A percentile compares a stretch with the other conserved stretches of the same genome.
Conservation (phyloP, 176 grass and related monocot species). For the Neostapfia colusana region DNA sequence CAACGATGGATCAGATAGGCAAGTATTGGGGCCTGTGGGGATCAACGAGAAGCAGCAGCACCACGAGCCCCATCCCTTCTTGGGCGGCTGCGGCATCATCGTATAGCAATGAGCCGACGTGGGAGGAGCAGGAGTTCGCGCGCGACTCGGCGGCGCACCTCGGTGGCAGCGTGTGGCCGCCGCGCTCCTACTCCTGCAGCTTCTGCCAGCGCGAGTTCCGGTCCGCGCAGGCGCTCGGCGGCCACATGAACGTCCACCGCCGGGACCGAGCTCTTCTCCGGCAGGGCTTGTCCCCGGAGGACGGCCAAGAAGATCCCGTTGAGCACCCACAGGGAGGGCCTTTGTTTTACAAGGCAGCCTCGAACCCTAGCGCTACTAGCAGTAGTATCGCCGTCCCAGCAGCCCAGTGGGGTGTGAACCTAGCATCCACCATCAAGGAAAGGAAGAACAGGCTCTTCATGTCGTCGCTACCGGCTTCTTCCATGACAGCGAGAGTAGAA, state of each 20-base stretch:
- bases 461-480: background rate
- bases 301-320: background rate
- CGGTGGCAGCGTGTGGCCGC: conserved; percentile 75
- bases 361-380: conserved; percentile 32
- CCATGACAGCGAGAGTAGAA: background rate
- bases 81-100: no score
- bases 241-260: conserved; percentile 98
- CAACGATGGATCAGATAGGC: conserved; percentile 40
- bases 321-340: conserved; percentile 17
- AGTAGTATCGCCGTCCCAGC: background rate
- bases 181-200: conserved; percentile 81
- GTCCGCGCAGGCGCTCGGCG: conserved; percentile 89
- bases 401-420: background rate
- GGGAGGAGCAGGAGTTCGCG: conserved; percentile 89
- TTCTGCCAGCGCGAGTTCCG: conserved; percentile 90
- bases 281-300: conserved; percentile 18
- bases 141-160: conserved; percentile 61
- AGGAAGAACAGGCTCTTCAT: conserved; percentile 29
- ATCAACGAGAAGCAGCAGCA: background rate
- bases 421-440: conserved; percentile 41
- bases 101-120: conserved; percentile 35
- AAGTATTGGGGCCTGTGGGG: conserved; percentile 32
- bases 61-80: no score
- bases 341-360: background rate
- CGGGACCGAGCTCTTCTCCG: conserved; percentile 75